Evolutionary conservation across 2,329 filamentous ascomycete species (phyloP).

Genomic region (Dichotomopilus funicola): DNA sequence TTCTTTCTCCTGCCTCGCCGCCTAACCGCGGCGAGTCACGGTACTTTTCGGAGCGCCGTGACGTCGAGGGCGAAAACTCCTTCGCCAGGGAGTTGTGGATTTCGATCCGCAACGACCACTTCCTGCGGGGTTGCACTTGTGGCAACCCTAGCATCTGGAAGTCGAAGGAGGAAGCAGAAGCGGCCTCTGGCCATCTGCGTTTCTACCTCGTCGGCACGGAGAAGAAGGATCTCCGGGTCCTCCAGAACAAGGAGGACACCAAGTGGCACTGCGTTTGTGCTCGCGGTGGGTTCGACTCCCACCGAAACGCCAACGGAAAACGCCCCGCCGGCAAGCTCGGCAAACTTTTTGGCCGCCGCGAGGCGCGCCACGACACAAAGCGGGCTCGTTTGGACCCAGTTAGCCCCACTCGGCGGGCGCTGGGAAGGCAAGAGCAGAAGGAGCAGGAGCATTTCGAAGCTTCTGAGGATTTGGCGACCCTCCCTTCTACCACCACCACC

Average conservation of each 20-base stretch:
- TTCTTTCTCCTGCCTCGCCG: slow-evolving; percentile 12
- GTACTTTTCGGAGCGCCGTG: slow-evolving; percentile 11
- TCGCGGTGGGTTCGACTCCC: slow-evolving; percentile 5
- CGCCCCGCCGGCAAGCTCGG: slow-evolving; percentile 19
- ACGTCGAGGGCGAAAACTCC: slow-evolving; percentile 15
- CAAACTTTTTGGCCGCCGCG: too few relatives aligned
- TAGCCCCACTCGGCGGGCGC: too few relatives aligned
- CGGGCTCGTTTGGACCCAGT: too few relatives aligned
- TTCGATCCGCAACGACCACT: slow-evolving; percentile 21
- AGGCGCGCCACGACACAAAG: too few relatives aligned
- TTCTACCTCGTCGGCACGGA: slow-evolving; percentile 19
- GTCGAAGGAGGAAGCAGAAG: slow-evolving; percentile 22
- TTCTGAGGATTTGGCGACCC: too few relatives aligned
- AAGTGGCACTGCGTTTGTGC: slow-evolving; percentile 22
- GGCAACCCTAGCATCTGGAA: slow-evolving; percentile 19
- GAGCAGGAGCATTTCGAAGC: too few relatives aligned
- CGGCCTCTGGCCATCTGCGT: slow-evolving; percentile 20
- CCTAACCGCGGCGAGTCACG: slow-evolving; percentile 8
- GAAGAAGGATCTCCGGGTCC: slow-evolving; percentile 16
- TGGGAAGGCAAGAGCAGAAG: too few relatives aligned
- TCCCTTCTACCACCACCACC: not conserved
- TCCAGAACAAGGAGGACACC: slow-evolving; percentile 21
- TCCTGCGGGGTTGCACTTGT: slow-evolving; percentile 22
- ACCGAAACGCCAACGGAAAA: slow-evolving; percentile 20
- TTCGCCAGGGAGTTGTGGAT: slow-evolving; percentile 22